Percentiles rank a stretch among this genome's conserved stretches.
phyloP scores from a whole-genome alignment of 106 monocot species.

The Dendrobium catenatum region DNA sequence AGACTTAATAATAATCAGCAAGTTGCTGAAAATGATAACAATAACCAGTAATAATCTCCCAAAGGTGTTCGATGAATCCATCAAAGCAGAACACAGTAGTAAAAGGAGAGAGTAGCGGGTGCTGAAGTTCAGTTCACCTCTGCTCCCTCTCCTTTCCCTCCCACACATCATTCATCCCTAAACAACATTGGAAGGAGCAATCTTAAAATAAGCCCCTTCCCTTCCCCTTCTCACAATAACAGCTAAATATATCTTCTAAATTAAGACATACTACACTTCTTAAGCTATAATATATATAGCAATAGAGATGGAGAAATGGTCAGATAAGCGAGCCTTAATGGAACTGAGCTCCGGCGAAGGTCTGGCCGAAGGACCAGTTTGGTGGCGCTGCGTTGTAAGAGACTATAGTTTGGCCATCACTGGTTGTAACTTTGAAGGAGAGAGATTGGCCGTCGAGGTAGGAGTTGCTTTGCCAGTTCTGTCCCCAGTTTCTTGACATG shows the following conservation, averaged over 20 bases:
- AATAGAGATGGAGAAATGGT: not conserved
- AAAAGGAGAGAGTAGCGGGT: slow-evolving; percentile 3
- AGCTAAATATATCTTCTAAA: not conserved
- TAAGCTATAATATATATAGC: not conserved
- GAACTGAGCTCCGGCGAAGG: slow-evolving; percentile 48
- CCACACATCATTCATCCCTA: not conserved
- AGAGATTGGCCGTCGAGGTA: slow-evolving; percentile 39
- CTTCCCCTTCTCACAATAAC: not conserved
- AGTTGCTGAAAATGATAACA: slow-evolving; percentile 1
- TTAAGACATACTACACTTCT: not conserved
- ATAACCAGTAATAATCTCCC: not conserved
- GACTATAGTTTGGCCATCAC: slow-evolving; percentile 35
- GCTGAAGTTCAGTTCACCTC: not conserved
- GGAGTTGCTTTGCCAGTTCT: slow-evolving; percentile 54
- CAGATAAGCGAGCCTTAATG: slow-evolving; percentile 5
- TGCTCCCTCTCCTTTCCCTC: not conserved
- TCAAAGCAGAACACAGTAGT: not conserved
- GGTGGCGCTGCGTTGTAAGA: slow-evolving; percentile 46
- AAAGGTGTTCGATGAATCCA: not conserved
- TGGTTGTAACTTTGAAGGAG: slow-evolving; percentile 46
- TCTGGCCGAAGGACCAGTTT: slow-evolving; percentile 60
- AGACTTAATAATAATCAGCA: not conserved
- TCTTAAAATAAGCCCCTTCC: slow-evolving; percentile 2
- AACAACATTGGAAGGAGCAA: not conserved
- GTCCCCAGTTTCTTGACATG: slow-evolving; percentile 68